These are phyloP conservation scores for Yamadazyma jaroonii DNA, from an alignment of 1,139 yeast genomes.

Conservation along the genomic window DNA sequence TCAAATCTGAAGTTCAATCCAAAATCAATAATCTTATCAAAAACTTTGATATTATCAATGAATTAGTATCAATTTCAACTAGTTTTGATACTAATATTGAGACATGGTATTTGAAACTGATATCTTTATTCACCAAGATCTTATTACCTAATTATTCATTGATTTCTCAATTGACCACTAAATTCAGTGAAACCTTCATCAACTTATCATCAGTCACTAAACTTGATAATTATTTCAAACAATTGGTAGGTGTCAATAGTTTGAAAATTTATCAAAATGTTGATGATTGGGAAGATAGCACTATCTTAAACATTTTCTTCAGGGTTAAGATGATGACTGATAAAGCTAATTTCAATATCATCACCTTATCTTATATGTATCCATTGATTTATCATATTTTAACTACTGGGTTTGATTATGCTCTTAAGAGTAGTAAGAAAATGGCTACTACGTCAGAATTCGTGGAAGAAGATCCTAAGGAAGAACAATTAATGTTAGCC, in stretches of 20 bases:
- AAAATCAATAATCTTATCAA: constrained; percentile 41
- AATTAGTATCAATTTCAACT: constrained; percentile 49
- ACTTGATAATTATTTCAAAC: constrained; percentile 32
- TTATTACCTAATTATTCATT: constrained; percentile 38
- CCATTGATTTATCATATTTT: constrained; percentile 69
- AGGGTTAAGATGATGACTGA: constrained; percentile 73
- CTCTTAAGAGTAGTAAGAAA: constrained; percentile 46
- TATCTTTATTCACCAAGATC: constrained; percentile 17
- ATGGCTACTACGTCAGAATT: constrained; percentile 55
- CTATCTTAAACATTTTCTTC: constrained; percentile 54
- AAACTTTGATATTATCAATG: constrained; percentile 51
- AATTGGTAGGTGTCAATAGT: constrained; percentile 65
- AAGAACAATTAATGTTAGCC: constrained; percentile 78
- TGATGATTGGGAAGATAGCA: constrained; percentile 46
- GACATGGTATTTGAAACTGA: constrained; percentile 59
- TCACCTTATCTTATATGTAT: constrained; percentile 67
- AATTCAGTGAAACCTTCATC: constrained; percentile 38
- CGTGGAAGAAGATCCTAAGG: constrained; percentile 79
- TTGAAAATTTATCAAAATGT: constrained; percentile 49
- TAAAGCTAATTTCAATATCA: constrained; percentile 65
- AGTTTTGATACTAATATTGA: constrained; percentile 66
- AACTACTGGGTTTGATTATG: constrained; percentile 55
- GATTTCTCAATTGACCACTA: constrained; percentile 40
- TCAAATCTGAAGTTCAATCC: constrained; percentile 46
- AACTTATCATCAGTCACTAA: constrained; percentile 51